Base-by-base conservation (phyloP, 441 rosid genomes). In the Populus hybrid region DNA sequence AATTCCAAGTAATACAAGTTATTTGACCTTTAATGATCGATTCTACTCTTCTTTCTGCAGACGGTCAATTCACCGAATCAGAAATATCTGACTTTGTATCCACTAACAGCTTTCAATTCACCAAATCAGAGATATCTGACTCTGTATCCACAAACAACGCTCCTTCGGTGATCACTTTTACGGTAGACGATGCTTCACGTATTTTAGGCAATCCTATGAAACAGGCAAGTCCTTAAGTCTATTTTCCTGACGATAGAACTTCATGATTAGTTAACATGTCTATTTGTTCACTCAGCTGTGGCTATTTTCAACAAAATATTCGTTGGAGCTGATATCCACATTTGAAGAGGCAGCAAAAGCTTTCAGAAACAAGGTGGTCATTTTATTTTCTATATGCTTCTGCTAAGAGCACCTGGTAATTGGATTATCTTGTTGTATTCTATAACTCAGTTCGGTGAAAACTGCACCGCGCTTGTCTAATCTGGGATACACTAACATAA, bases 21-120 rank as follows among this genome's bases (percentile, higher is more conserved):
- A 16, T 38, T 4, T 63, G 46, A 35, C 20, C 36, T 67, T 42
- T 50, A 71, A 1, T 50, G 12, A 12, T 18, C 9, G 16, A 21
- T 79, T 46, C 10, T 70, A 80, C 73, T 68, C 69, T 46, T 85
- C 42, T 85, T 38, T 11, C 18, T 34, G 59, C 88, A 88, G 97
- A 85, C 78, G 85, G 90, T 28, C 79, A 83, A 73, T 90, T 89
- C 84, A 84, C 86, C 42, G 85, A 75, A 82, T 78, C 75, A 28
- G 89, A 83, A 77, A 90, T 92, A 79, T 82, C 86, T 67, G 87
- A 89, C 42, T 90, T 88, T 74, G 87, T 90, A 54, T 81, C 82
- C 26, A 16, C 28, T 2, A 66, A 75, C 67, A 85, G 80, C 80
- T 54, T 54, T 28, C 79, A 84, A 73, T 90, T 88, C 83, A 83